phyloP scores from a whole-genome alignment of 257 asterid genomes.

The Capsicum rhomboideum region DNA sequence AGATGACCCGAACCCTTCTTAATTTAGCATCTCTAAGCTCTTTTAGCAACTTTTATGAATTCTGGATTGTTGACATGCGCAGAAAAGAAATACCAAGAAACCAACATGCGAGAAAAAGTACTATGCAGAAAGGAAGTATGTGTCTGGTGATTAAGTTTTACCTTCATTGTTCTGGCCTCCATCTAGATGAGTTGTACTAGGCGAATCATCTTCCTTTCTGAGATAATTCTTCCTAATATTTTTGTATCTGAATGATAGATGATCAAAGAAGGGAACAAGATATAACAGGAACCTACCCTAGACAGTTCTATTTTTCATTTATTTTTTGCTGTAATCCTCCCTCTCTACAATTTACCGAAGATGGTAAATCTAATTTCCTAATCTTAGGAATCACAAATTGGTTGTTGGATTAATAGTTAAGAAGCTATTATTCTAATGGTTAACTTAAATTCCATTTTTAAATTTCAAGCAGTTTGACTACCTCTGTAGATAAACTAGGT shows the following conservation, averaged over 20 bases:
- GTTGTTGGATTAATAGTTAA: not conserved
- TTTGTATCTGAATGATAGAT: constrained; percentile 21
- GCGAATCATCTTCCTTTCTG: not conserved
- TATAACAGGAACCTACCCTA: constrained; percentile 8
- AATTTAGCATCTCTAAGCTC: not conserved
- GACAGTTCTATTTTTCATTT: constrained; percentile 9
- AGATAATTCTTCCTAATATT: constrained; percentile 14
- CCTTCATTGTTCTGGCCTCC: not conserved
- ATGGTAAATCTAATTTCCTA: constrained; percentile 2
- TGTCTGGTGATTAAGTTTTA: constrained; percentile 42
- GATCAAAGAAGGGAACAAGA: constrained; percentile 3
- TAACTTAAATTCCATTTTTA: not conserved
- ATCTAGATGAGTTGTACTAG: constrained; percentile 2
- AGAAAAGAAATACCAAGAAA: constrained; percentile 90
- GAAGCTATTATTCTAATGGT: not conserved
- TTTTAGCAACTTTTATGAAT: not conserved
- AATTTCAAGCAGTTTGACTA: constrained; percentile 2
- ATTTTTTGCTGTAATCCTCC: not conserved
- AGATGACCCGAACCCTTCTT: not conserved
- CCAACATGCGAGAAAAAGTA: constrained; percentile 83
- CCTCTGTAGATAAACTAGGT: constrained; percentile 14
- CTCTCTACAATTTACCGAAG: not conserved
- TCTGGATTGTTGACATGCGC: constrained; percentile 7
- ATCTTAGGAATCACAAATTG: not conserved
- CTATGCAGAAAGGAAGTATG: constrained; percentile 63